These are phyloP conservation scores for Silene latifolia DNA, from an alignment of 148 eudicot genomes.

Conservation along the genomic window DNA sequence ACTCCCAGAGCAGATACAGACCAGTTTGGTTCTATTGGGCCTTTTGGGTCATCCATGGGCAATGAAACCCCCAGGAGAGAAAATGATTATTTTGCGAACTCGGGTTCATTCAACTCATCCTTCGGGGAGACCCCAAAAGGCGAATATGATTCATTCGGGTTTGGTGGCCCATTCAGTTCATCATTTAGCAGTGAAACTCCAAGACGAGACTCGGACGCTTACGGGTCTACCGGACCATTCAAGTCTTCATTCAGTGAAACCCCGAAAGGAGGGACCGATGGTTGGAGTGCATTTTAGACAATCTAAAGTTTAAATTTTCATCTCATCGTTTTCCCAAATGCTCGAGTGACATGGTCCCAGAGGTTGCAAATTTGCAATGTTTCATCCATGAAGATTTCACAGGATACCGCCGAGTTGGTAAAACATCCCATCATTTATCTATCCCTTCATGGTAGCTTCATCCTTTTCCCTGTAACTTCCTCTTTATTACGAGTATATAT, in stretches of 20 bases:
- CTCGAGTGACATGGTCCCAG: not conserved
- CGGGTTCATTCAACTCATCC: conserved; percentile 31
- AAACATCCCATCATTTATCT: not conserved
- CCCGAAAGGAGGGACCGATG: conserved; percentile 28
- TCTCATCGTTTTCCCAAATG: not conserved
- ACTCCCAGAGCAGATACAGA: conserved; percentile 42
- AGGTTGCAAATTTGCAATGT: conserved; percentile 2
- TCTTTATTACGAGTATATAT: not conserved
- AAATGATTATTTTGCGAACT: conserved; percentile 32
- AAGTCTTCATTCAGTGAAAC: conserved; percentile 32
- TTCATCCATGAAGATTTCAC: not conserved
- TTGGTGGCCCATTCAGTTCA: conserved; percentile 32
- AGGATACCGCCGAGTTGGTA: not conserved
- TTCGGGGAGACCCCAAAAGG: conserved; percentile 49
- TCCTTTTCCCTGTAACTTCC: conserved; percentile 17
- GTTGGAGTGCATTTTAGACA: conserved; percentile 32
- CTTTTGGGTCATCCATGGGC: conserved; percentile 33
- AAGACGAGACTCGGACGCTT: conserved; percentile 27
- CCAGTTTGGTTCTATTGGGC: conserved; percentile 32
- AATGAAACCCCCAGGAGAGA: conserved; percentile 35
- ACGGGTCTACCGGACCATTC: conserved; percentile 26
- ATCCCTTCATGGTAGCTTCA: not conserved
- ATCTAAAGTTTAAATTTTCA: not conserved
- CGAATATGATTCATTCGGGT: conserved; percentile 35
- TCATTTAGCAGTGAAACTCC: conserved; percentile 34